Percentiles rank a stretch among this genome's conserved stretches.
phyloP scores from a whole-genome alignment of 73 alveolate species.

The Tetrahymena malaccensis region DNA sequence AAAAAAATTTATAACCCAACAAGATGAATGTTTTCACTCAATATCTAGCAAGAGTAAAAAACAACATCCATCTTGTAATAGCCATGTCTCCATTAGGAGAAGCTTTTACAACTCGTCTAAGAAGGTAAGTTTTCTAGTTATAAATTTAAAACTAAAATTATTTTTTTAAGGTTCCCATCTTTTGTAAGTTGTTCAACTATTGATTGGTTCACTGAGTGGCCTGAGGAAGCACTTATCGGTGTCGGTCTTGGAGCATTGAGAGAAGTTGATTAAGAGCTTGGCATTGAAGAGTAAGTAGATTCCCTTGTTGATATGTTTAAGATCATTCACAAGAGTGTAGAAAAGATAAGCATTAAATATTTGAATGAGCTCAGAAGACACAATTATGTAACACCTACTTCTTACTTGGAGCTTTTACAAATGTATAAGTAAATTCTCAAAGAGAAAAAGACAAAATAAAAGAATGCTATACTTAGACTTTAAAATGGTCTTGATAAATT shows the following conservation, averaged over 20 bases:
- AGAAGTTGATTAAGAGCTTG: constrained; percentile 20
- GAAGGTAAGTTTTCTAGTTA: constrained; percentile 62
- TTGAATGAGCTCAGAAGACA: constrained; percentile 70
- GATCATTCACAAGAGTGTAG: constrained; percentile 72
- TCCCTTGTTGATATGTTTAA: constrained; percentile 41
- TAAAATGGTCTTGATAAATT: not conserved
- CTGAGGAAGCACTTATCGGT: constrained; percentile 58
- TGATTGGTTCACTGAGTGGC: constrained; percentile 92
- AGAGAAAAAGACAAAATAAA: constrained; percentile 37
- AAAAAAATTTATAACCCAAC: constrained; percentile 45
- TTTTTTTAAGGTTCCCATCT: constrained; percentile 98
- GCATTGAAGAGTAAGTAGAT: constrained; percentile 24
- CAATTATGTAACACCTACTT: constrained; percentile 79
- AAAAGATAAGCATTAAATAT: constrained; percentile 56
- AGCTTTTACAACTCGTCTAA: constrained; percentile 85
- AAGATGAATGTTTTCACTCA: constrained; percentile 60
- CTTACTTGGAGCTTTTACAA: constrained; percentile 68
- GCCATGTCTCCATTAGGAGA: constrained; percentile 98
- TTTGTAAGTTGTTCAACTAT: constrained; percentile 94
- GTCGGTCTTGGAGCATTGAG: constrained; percentile 25
- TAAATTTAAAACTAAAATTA: constrained; percentile 72
- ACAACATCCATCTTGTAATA: constrained; percentile 87
- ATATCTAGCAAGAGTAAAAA: constrained; percentile 75
- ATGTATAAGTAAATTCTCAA: constrained; percentile 71
- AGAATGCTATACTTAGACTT: not conserved